These are phyloP conservation scores for Termitomyces sp. DNA, from an alignment of 768 basidiomycete species.

Conservation along the genomic window DNA sequence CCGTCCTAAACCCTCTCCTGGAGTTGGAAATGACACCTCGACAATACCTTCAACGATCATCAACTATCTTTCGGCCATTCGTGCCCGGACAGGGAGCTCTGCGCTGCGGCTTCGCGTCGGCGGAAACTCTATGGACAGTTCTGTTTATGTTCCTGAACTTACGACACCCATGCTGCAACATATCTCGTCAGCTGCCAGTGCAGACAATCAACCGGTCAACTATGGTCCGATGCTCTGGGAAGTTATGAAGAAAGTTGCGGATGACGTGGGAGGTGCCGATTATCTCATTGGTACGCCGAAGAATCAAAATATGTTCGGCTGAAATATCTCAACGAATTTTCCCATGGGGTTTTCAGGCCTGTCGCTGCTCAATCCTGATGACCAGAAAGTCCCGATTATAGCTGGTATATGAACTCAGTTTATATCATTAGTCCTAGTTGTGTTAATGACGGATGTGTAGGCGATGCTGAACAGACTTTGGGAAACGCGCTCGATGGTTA, in stretches of 20 bases:
- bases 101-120: conserved; percentile 44
- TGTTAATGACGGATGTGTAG: conserved; percentile 6
- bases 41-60: conserved; percentile 48
- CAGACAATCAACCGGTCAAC: conserved; percentile 40
- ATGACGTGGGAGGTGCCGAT: conserved; percentile 20
- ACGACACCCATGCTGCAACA: conserved; percentile 37
- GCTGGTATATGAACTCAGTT: conserved; percentile 13
- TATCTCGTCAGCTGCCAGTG: conserved; percentile 25
- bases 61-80: conserved; percentile 53
- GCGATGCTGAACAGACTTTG: conserved; percentile 29
- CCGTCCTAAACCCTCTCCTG: not conserved
- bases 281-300: conserved; percentile 24
- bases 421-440: not conserved
- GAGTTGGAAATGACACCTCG: conserved; percentile 48
- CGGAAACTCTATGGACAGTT: conserved; percentile 41
- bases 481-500: conserved; percentile 38
- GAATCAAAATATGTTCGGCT: not conserved
- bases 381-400: conserved; percentile 25
- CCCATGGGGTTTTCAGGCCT: conserved; percentile 24
- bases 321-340: not conserved
- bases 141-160: conserved; percentile 35
- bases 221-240: conserved; percentile 44
- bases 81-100: conserved; percentile 35
- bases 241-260: conserved; percentile 33
- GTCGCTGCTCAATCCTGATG: conserved; percentile 34